phyloP scores from a whole-genome alignment of 345 rosid species.

The Eucalyptus cloeziana region DNA sequence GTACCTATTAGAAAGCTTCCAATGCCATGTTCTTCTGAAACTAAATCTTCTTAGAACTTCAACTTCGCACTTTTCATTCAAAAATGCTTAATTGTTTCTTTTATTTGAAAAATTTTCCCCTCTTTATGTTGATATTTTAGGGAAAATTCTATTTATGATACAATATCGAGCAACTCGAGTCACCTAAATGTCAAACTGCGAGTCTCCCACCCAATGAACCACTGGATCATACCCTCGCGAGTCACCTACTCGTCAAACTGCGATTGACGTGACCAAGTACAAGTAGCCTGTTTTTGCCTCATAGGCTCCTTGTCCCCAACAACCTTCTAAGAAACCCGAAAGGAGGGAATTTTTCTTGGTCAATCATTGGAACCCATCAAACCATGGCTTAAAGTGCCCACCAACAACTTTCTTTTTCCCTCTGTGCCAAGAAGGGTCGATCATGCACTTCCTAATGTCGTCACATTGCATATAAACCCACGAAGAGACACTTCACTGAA shows the following conservation, averaged over 20 bases:
- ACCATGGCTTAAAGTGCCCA: background rate
- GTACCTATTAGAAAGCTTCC: background rate
- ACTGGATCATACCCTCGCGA: background rate
- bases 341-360: background rate
- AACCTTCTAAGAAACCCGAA: background rate
- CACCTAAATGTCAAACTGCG: background rate
- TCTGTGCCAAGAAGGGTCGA: background rate
- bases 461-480: background rate
- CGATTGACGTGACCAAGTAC: background rate
- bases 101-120: background rate
- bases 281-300: background rate
- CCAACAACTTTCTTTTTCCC: background rate
- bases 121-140: background rate
- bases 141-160: background rate
- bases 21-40: background rate
- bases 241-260: background rate
- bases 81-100: background rate
- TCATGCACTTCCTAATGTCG: background rate
- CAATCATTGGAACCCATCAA: background rate
- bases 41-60: background rate
- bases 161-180: background rate
- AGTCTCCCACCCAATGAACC: background rate
- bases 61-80: background rate
- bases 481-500: background rate
- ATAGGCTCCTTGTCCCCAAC: background rate